Base-by-base conservation (phyloP, 306 rosid species). In the Sechiopsis laciniata region DNA sequence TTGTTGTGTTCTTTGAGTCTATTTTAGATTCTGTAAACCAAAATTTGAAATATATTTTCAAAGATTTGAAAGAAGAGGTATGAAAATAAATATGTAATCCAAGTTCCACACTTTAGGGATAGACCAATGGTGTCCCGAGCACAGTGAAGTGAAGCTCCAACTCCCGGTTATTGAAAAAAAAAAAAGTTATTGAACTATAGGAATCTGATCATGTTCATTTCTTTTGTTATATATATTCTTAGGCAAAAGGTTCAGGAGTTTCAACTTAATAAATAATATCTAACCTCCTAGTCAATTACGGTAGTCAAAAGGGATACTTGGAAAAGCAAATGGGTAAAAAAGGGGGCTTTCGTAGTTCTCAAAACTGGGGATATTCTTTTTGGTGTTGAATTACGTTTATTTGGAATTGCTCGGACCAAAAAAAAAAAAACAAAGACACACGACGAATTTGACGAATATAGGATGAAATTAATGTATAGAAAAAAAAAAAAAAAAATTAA, bases 231-330 rank as follows among this genome's bases (percentile, higher is more conserved):
- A 17, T 46, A 45, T 10, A 11, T 66, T 66, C 54, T 40, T 22
- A 50, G 57, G 58, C 54, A 69, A 50, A 69, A 67, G 17, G 22
- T 48, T 69, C 45, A 69, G 45, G n/a, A 48, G 45, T 69, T 69
- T 50, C 35, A 69, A 69, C 74, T 13, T 69, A 14, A 69, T 22
- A 69, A 69, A 69, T 48, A 42, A 69, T 69, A 69, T 69, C 17
- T 53, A 1, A 61, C 6, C 9, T 82, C 89, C 71, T 37, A 24
- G 45, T 51, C 74, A 69, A 50, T 50, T 37, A 37, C 0, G 0
- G 7, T 37, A 37, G 45, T 37, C 73, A 68, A 68, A 67, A 55
- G 35, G 26, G 20, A 37, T 45, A 8, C 10, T 45, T 66, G 32
- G 32, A 66, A 66, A 67, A 69, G 45, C 21, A 69, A 90, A 42